These are phyloP conservation scores for Sedum album DNA, from an alignment of 164 flowering plant genomes.

Conservation along the genomic window DNA sequence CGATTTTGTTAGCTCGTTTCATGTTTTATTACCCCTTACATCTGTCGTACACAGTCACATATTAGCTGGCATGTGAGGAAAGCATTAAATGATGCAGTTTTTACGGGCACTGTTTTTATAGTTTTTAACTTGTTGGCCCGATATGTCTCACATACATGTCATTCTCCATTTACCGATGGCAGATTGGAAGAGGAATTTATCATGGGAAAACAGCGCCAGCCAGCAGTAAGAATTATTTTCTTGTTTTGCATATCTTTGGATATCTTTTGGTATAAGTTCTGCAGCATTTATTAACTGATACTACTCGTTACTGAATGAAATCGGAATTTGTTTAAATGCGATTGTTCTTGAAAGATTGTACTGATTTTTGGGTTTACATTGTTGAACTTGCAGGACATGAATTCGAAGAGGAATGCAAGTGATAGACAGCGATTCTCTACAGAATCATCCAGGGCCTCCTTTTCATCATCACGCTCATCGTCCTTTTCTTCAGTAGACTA, in stretches of 20 bases:
- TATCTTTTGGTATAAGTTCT: background rate
- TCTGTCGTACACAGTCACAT: background rate
- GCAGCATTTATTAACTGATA: background rate
- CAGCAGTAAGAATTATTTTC: conserved; percentile 9
- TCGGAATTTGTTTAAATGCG: background rate
- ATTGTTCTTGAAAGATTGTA: background rate
- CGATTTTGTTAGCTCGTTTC: background rate
- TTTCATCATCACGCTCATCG: conserved; percentile 80
- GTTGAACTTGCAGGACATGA: conserved; percentile 44
- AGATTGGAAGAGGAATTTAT: conserved; percentile 28
- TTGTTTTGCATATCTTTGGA: background rate
- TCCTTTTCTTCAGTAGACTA: conserved; percentile 65
- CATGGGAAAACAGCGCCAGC: conserved; percentile 20
- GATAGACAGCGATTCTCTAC: conserved; percentile 56
- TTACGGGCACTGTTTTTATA: background rate
- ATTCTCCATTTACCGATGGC: conserved; percentile 27
- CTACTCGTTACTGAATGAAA: background rate
- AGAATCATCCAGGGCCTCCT: conserved; percentile 72
- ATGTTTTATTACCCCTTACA: background rate
- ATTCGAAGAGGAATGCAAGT: conserved; percentile 20
- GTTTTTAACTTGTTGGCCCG: background rate
- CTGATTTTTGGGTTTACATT: background rate
- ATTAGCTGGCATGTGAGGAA: background rate
- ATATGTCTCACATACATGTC: conserved; percentile 22
- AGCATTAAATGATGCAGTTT: background rate